These are phyloP conservation scores for Tephrocybe sp. DNA, from an alignment of 768 basidiomycete genomes.

Conservation along the genomic window DNA sequence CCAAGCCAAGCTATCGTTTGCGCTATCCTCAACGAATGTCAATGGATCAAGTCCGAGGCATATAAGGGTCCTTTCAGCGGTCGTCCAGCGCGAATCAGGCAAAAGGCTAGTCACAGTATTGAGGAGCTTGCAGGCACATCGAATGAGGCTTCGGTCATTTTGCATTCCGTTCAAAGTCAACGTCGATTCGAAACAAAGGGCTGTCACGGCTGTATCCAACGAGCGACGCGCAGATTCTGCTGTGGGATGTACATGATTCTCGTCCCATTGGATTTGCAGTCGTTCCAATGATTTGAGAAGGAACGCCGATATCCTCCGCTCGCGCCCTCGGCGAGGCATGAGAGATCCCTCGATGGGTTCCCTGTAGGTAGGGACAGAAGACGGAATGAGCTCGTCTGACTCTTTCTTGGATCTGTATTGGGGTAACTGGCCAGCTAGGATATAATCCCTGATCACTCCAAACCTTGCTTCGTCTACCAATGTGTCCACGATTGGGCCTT, in stretches of 20 bases:
- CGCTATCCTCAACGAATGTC: slow-evolving; percentile 36
- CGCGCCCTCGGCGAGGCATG: slow-evolving; percentile 52
- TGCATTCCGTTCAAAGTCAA: slow-evolving; percentile 65
- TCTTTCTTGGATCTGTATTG: slow-evolving; percentile 23
- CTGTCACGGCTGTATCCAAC: slow-evolving; percentile 67
- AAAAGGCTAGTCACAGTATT: slow-evolving; percentile 35
- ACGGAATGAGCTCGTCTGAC: not conserved
- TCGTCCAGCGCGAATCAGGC: slow-evolving; percentile 50
- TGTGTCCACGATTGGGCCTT: slow-evolving; percentile 62
- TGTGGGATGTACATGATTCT: slow-evolving; percentile 39
- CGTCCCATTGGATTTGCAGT: slow-evolving; percentile 49
- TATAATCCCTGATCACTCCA: slow-evolving; percentile 64
- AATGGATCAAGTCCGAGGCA: slow-evolving; percentile 68
- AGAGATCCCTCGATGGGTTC: slow-evolving; percentile 30
- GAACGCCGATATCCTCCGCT: slow-evolving; percentile 62
- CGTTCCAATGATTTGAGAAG: slow-evolving; percentile 63
- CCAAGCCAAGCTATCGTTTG: slow-evolving; percentile 29
- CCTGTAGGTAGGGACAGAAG: not conserved
- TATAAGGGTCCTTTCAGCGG: slow-evolving; percentile 64
- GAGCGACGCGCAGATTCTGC: slow-evolving; percentile 65
- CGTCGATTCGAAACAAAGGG: slow-evolving; percentile 68
- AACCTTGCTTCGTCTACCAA: slow-evolving; percentile 59
- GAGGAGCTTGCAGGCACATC: slow-evolving; percentile 56
- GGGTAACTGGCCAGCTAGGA: slow-evolving; percentile 67
- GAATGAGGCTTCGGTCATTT: slow-evolving; percentile 60